Conservation (phyloP, 305 asterid genomes). For the Fraxinus xanthoxyloides region DNA sequence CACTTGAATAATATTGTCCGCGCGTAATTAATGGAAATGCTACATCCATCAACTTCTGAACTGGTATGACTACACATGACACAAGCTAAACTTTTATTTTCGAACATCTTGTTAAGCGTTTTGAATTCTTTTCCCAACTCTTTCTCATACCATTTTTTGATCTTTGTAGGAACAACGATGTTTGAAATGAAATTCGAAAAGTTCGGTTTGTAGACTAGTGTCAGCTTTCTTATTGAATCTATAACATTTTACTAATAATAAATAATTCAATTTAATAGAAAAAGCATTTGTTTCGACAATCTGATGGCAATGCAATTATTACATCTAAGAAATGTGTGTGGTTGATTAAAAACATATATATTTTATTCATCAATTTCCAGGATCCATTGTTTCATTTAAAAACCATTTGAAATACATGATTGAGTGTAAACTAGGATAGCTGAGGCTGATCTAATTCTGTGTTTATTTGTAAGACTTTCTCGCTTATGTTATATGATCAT, state of each 20-base stretch:
- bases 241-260: neutral
- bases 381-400: neutral
- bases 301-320: neutral
- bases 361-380: neutral
- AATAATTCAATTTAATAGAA: neutral
- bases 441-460: neutral
- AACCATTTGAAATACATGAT: neutral
- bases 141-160: neutral
- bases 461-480: neutral
- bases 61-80: neutral
- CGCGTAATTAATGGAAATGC: neutral
- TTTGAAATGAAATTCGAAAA: neutral
- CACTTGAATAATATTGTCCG: neutral
- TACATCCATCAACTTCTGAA: neutral
- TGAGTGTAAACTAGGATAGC: neutral
- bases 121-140: neutral
- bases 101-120: neutral
- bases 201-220: neutral
- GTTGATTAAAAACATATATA: neutral
- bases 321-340: neutral
- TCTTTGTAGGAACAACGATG: neutral
- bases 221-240: neutral
- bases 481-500: neutral
- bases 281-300: neutral
- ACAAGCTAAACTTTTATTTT: neutral